Evolutionary conservation across 345 rosid species (phyloP).

Genomic region (Citrus maxima): DNA sequence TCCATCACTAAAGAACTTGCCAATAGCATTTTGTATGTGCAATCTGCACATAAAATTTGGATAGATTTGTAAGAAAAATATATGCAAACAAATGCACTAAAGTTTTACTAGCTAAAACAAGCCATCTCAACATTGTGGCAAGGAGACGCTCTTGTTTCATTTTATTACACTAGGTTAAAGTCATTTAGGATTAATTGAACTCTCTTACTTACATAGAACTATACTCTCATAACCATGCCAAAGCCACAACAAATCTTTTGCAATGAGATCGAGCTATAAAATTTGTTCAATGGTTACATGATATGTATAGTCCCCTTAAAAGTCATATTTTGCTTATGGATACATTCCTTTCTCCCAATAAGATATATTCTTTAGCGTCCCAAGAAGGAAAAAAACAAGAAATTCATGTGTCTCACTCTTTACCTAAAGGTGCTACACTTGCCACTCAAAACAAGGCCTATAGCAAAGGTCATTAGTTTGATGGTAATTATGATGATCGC

Average conservation of each 20-base stretch:
- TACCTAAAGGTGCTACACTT: background rate
- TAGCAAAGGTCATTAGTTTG: too few relatives aligned
- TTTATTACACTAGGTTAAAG: background rate
- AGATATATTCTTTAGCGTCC: background rate
- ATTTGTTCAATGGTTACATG: background rate
- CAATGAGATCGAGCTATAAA: background rate
- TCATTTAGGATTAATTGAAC: background rate
- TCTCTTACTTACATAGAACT: background rate
- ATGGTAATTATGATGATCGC: too few relatives aligned
- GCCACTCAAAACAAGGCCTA: too few relatives aligned
- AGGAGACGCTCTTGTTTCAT: background rate
- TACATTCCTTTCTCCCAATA: background rate
- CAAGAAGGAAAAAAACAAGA: background rate
- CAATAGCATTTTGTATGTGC: background rate
- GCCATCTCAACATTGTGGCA: too few relatives aligned
- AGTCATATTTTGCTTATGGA: background rate
- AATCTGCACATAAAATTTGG: background rate
- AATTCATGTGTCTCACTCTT: background rate
- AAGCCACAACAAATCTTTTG: background rate
- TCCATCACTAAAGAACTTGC: background rate
- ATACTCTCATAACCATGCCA: background rate
- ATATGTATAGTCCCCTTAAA: background rate
- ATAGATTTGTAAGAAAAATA: background rate
- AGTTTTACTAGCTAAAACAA: too few relatives aligned
- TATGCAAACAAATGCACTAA: background rate